These are phyloP conservation scores for Podaxis sp. DNA, from an alignment of 768 basidiomycete species.

Conservation along the genomic window DNA sequence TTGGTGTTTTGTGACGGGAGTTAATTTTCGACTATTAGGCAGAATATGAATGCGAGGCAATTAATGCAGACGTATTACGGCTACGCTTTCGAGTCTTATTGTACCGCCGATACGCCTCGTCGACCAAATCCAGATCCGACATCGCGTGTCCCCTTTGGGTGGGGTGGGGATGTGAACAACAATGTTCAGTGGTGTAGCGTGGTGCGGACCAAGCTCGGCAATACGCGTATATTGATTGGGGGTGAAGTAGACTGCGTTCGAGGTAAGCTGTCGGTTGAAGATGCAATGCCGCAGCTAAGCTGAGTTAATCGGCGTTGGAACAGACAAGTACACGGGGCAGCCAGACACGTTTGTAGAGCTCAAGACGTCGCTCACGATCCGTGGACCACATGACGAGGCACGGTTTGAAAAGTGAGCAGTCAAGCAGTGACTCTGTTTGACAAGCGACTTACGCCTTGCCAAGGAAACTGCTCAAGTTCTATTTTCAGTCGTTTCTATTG, in stretches of 20 bases:
- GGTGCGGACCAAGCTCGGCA: slow-evolving; percentile 81
- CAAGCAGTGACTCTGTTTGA: neutral
- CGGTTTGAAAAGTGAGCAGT: slow-evolving; percentile 73
- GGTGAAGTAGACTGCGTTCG: slow-evolving; percentile 91
- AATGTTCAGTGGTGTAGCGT: slow-evolving; percentile 91
- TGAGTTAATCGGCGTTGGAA: slow-evolving; percentile 9
- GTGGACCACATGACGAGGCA: slow-evolving; percentile 60
- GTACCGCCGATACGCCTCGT: slow-evolving; percentile 55
- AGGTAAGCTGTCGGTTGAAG: slow-evolving; percentile 41
- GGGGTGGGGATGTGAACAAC: slow-evolving; percentile 83
- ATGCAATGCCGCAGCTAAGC: slow-evolving; percentile 1
- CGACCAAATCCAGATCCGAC: slow-evolving; percentile 20
- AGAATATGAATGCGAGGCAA: slow-evolving; percentile 63
- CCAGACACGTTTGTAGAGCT: slow-evolving; percentile 79
- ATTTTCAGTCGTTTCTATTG: slow-evolving; percentile 88
- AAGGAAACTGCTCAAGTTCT: slow-evolving; percentile 91
- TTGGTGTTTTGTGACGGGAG: neutral
- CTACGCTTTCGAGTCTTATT: slow-evolving; percentile 89
- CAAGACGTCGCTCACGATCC: slow-evolving; percentile 80
- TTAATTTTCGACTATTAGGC: slow-evolving; percentile 40
- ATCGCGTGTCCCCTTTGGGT: slow-evolving; percentile 45
- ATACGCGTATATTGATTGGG: slow-evolving; percentile 72
- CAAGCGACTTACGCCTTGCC: slow-evolving; percentile 13
- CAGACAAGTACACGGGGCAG: slow-evolving; percentile 61
- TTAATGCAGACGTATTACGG: slow-evolving; percentile 75